Evolutionary conservation across 2,329 filamentous ascomycete species (phyloP), one percentile per base, ranked within the genome.

Genomic region (Penicillium polonicum): DNA sequence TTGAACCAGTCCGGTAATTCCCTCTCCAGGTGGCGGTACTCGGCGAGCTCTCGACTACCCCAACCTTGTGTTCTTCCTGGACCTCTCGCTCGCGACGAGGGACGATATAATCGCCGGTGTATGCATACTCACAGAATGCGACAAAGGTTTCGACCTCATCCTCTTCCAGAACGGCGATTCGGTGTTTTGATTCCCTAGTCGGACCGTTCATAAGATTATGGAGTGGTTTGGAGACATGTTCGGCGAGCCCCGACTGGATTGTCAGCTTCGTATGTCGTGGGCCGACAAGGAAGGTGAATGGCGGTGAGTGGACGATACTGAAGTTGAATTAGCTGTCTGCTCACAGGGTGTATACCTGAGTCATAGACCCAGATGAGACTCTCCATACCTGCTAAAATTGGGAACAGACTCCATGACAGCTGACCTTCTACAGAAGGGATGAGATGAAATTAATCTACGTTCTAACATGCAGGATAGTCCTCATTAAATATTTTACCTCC

Each of bases 41-140:
- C 1, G 48, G 21, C 15, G 55, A 55, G 23, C 33, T 51, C 23
- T 67, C 60, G 8, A 59, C 50, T 25, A 61, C 55, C 4, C 61
- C 60, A 27, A 57, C 39, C 12, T 53, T 60, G 15, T 63, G 57
- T 10, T 69, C 66, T 46, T 69, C 66, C 8, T 59, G 57, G 12
- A 17, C 13, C 31, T 36, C 45, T 12, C 41, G 60, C 31, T 62
- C 60, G 10, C 55, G 60, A 15, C 29, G 57, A 4, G 72, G 78
- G 29, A 76, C 73, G 12, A 64, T 72, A 59, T 81, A 82, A 52
- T 80, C 72, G 10, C 79, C 78, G 0, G 76, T 80, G 57, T 82
- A 82, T 13, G 78, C 78, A 70, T 77, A 82, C 60, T 82, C 75
- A 59, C 74, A 77, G 62, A 82, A 81, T 2, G 74, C 75, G 29